phyloP scores from a whole-genome alignment of 1,139 yeast genomes.

The Candida sp. region DNA sequence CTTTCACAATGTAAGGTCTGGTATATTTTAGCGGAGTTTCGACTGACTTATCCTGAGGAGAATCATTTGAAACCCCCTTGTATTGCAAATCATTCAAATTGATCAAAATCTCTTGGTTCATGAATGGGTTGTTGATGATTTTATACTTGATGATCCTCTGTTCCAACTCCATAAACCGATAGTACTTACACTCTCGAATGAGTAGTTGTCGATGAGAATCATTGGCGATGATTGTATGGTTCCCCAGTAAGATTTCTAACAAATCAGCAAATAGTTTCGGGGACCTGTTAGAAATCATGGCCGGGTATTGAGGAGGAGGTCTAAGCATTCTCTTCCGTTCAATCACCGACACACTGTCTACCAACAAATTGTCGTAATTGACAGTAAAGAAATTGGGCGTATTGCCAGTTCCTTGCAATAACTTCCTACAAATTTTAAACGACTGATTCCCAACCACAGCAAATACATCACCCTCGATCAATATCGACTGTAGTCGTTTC shows the following conservation, averaged over 20 bases:
- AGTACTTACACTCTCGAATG: constrained; percentile 70
- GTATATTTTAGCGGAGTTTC: constrained; percentile 39
- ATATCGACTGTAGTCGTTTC: constrained; percentile 47
- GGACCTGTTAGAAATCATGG: constrained; percentile 50
- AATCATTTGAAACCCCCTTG: constrained; percentile 33
- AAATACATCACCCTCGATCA: constrained; percentile 56
- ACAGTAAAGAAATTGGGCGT: constrained; percentile 74
- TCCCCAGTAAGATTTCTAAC: constrained; percentile 55
- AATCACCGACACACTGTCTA: constrained; percentile 40
- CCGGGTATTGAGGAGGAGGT: constrained; percentile 75
- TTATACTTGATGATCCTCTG: constrained; percentile 59
- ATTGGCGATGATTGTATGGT: constrained; percentile 38
- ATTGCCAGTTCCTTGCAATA: constrained; percentile 61
- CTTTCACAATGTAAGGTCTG: constrained; percentile 51
- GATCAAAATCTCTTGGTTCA: constrained; percentile 56
- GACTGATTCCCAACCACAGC: constrained; percentile 59
- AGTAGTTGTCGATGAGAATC: constrained; percentile 57
- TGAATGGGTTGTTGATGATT: constrained; percentile 50
- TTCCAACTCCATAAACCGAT: constrained; percentile 71
- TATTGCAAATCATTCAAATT: constrained; percentile 44
- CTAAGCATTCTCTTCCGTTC: constrained; percentile 48
- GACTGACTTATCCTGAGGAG: constrained; percentile 12
- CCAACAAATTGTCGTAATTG: constrained; percentile 47
- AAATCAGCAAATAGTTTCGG: constrained; percentile 60
- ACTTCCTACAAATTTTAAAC: constrained; percentile 55